A percentile compares a stretch with the other conserved stretches of the same genome.
These are phyloP conservation scores for Grosmannia clavigera DNA, from an alignment of 2,329 filamentous ascomycete species.

Conservation along the genomic window DNA sequence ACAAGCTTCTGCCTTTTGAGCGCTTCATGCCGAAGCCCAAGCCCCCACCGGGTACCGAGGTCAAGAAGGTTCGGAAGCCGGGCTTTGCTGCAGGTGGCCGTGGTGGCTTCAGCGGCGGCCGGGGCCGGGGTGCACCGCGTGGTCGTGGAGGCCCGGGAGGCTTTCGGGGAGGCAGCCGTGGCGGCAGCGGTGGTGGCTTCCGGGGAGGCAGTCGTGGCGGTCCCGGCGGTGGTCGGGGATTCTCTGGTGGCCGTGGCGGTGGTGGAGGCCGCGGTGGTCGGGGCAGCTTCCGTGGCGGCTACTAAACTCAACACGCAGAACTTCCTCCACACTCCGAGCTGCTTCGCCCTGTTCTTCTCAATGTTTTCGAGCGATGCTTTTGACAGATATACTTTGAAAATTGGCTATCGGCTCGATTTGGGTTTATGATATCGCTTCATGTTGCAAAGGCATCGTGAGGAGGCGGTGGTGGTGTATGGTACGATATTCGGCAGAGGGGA, in stretches of 20 bases:
- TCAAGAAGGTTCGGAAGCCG: conserved; percentile 42
- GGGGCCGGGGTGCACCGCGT: conserved; percentile 18
- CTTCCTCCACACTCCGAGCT: background rate
- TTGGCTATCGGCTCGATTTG: background rate
- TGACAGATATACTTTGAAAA: background rate
- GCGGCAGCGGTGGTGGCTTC: conserved; percentile 18
- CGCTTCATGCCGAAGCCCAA: conserved; percentile 96
- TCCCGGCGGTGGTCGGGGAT: conserved; percentile 18
- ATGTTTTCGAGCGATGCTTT: background rate
- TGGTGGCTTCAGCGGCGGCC: conserved; percentile 22
- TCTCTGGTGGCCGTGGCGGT: conserved; percentile 3
- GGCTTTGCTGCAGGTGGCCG: conserved; percentile 33
- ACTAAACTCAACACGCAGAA: background rate
- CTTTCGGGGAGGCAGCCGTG: conserved; percentile 16
- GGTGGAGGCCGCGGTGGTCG: conserved; percentile 1
- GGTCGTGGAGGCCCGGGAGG: conserved; percentile 15
- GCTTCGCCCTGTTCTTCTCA: background rate
- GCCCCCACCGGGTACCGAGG: conserved; percentile 48
- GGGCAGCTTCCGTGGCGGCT: background rate
- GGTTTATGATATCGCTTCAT: background rate
- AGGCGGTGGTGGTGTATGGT: background rate
- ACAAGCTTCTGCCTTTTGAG: conserved; percentile 90
- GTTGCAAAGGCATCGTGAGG: background rate
- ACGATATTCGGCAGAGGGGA: background rate
- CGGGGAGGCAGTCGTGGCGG: conserved; percentile 14